Evolutionary conservation across 2,329 filamentous ascomycete genomes (phyloP).

Genomic region (Aspergillus neoniger): DNA sequence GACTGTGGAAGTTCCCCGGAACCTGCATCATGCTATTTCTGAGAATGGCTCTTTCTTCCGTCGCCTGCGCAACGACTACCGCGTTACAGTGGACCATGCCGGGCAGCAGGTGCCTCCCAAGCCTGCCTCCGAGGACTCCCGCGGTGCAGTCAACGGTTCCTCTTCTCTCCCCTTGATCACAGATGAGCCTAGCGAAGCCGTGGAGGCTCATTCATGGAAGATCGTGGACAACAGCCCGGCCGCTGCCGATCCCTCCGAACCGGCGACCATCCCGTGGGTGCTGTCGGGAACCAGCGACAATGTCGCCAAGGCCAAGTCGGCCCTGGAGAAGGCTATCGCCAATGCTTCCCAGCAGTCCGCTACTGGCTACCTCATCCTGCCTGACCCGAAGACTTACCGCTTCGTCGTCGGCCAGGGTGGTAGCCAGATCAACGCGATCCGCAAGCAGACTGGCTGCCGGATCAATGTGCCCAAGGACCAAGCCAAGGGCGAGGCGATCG

Average conservation of each 20-base stretch:
- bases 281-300: conserved; percentile 77
- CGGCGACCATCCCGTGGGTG: conserved; percentile 72
- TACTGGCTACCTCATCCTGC: conserved; percentile 84
- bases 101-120: conserved; percentile 75
- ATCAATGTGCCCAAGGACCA: conserved; percentile 90
- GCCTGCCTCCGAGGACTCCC: conserved; percentile 54
- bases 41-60: conserved; percentile 95
- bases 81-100: conserved; percentile 88
- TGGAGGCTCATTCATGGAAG: conserved; percentile 79
- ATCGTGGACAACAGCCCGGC: conserved; percentile 60
- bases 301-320: conserved; percentile 76
- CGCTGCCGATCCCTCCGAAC: conserved; percentile 31
- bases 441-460: conserved; percentile 87
- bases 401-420: conserved; percentile 88
- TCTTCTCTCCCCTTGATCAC: conserved; percentile 83
- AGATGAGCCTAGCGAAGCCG: conserved; percentile 68
- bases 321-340: conserved; percentile 71
- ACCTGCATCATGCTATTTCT: conserved; percentile 75
- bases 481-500: conserved; percentile 75
- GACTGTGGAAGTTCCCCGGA: conserved; percentile 78
- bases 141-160: conserved; percentile 59
- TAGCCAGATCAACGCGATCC: conserved; percentile 87
- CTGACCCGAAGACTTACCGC: conserved; percentile 85
- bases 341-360: conserved; percentile 54
- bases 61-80: conserved; percentile 78